phyloP scores from a whole-genome alignment of 2,329 filamentous ascomycete genomes.

The Aspergillus sclerotialis region DNA sequence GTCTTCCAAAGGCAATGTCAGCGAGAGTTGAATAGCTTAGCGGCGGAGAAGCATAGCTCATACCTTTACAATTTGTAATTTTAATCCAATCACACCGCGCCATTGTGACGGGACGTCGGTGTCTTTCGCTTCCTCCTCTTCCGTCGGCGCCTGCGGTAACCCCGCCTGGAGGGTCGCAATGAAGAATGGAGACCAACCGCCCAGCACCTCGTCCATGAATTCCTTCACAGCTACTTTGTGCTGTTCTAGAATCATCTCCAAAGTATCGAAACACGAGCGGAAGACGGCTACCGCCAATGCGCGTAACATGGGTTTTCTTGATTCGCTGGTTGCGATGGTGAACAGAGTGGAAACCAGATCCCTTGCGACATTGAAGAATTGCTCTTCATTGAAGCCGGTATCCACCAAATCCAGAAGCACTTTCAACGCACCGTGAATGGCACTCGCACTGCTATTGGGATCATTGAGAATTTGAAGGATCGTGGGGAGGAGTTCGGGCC shows the following conservation, averaged over 20 bases:
- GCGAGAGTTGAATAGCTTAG: constrained; percentile 5
- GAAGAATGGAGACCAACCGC: constrained; percentile 86
- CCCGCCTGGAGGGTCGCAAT: constrained; percentile 66
- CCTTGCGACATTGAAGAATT: constrained; percentile 85
- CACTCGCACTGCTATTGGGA: constrained; percentile 64
- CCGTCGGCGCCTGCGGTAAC: constrained; percentile 55
- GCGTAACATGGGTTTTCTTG: constrained; percentile 66
- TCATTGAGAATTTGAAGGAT: constrained; percentile 65
- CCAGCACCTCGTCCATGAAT: constrained; percentile 81
- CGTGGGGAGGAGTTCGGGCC: constrained; percentile 80
- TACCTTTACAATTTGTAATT: constrained; percentile 83
- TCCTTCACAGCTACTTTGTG: constrained; percentile 77
- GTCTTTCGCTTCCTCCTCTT: constrained; percentile 53
- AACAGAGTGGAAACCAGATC: constrained; percentile 81
- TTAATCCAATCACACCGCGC: constrained; percentile 77
- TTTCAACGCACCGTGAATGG: constrained; percentile 82
- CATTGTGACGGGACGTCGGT: constrained; percentile 56
- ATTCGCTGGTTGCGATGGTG: constrained; percentile 69
- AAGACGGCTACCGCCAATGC: constrained; percentile 87
- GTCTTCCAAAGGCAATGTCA: constrained; percentile 46
- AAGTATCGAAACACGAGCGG: constrained; percentile 82
- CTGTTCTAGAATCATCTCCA: constrained; percentile 95
- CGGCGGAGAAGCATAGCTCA: constrained; percentile 7
- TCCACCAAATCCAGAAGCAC: constrained; percentile 87
- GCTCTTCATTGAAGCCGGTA: constrained; percentile 85